Evolutionary conservation across 2,329 filamentous ascomycete genomes (phyloP).

Genomic region (Hypoxylon sp.): DNA sequence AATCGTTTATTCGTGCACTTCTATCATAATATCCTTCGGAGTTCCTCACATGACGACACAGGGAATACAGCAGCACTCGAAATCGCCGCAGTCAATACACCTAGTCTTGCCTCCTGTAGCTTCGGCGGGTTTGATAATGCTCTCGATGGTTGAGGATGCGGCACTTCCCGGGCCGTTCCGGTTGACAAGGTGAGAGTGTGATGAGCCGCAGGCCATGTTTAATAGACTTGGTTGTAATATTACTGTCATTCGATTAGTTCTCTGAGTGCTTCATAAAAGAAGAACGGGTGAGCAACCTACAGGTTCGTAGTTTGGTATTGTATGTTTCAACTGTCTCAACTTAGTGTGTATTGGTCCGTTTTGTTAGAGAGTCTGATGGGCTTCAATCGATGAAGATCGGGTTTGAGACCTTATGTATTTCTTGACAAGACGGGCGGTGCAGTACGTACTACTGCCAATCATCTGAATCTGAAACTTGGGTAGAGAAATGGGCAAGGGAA

Average conservation of each 20-base stretch:
- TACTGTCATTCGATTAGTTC: slow-evolving; percentile 11
- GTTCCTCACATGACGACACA: slow-evolving; percentile 64
- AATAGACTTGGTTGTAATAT: not conserved
- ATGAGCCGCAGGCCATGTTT: slow-evolving; percentile 55
- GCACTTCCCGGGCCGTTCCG: slow-evolving; percentile 65
- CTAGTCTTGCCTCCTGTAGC: slow-evolving; percentile 60
- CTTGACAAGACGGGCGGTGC: slow-evolving; percentile 24
- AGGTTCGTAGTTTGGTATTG: not conserved
- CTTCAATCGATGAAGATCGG: not conserved
- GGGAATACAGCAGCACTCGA: slow-evolving; percentile 69
- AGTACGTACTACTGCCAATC: slow-evolving; percentile 26
- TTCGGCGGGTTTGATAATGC: slow-evolving; percentile 65
- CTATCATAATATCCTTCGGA: not conserved
- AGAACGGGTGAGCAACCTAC: slow-evolving; percentile 4
- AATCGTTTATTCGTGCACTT: slow-evolving; percentile 22
- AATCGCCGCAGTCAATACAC: slow-evolving; percentile 66
- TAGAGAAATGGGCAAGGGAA: slow-evolving; percentile 20
- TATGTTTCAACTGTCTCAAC: slow-evolving; percentile 13
- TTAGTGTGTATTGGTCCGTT: not conserved
- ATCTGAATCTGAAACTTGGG: slow-evolving; percentile 29
- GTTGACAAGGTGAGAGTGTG: slow-evolving; percentile 55
- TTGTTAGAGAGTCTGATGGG: not conserved
- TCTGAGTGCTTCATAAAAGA: not conserved
- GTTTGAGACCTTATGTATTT: slow-evolving; percentile 14
- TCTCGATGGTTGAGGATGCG: slow-evolving; percentile 64